Conservation (phyloP, 495 filamentous ascomycete species). For the Penicillium taxi region DNA sequence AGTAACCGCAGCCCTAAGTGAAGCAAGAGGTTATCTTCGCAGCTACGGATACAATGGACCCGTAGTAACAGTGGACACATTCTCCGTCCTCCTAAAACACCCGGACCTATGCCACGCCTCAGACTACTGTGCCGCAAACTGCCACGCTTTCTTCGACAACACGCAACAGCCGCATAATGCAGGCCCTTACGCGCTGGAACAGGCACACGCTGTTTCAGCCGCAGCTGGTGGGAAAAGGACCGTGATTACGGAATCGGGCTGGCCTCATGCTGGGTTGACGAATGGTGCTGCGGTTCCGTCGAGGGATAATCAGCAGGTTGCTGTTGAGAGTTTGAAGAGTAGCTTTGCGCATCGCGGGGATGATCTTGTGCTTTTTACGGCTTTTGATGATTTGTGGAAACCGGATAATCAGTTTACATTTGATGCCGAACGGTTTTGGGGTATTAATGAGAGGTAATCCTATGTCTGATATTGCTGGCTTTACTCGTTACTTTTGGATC, state of each 20-base stretch:
- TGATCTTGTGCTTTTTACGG: slow-evolving; percentile 61
- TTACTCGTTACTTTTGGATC: background rate
- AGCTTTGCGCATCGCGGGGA: slow-evolving; percentile 38
- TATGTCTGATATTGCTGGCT: too few species aligned
- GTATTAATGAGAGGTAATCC: slow-evolving; percentile 36
- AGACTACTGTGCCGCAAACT: slow-evolving; percentile 74
- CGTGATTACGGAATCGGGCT: slow-evolving; percentile 73
- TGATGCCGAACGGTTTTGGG: slow-evolving; percentile 67
- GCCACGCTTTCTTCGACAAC: slow-evolving; percentile 77
- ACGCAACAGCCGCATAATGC: slow-evolving; percentile 47
- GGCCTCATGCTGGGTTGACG: slow-evolving; percentile 57
- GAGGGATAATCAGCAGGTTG: slow-evolving; percentile 50
- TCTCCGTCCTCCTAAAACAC: slow-evolving; percentile 54
- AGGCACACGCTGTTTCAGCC: slow-evolving; percentile 43
- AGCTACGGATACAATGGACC: slow-evolving; percentile 60
- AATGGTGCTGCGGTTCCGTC: slow-evolving; percentile 61
- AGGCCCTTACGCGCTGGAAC: slow-evolving; percentile 53
- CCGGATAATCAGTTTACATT: slow-evolving; percentile 53
- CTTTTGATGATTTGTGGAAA: slow-evolving; percentile 77
- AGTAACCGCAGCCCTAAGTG: slow-evolving; percentile 47
- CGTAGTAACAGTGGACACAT: slow-evolving; percentile 74
- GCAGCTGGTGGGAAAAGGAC: slow-evolving; percentile 47
- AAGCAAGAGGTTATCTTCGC: slow-evolving; percentile 50
- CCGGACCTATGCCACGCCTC: slow-evolving; percentile 62
- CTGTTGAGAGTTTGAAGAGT: slow-evolving; percentile 53